phyloP scores from a whole-genome alignment of 768 basidiomycete species.

The Tylopilus cervinicoccineus region DNA sequence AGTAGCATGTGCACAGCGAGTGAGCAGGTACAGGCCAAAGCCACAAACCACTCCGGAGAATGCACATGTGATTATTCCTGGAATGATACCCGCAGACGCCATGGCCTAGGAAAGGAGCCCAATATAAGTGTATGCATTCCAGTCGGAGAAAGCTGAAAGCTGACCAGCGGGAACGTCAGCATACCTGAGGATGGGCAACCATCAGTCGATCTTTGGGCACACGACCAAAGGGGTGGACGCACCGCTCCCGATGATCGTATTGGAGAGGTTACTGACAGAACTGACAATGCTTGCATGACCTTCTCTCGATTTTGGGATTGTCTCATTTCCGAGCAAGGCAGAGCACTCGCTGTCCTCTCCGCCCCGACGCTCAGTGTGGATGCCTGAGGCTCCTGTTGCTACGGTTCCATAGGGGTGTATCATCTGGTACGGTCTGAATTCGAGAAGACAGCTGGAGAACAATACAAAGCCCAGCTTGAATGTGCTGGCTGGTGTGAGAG shows the following conservation, averaged over 20 bases:
- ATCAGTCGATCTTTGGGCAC: background rate
- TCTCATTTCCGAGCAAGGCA: constrained; percentile 51
- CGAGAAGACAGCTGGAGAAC: background rate
- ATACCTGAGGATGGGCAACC: constrained; percentile 49
- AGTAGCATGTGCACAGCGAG: constrained; percentile 74
- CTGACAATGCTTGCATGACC: constrained; percentile 69
- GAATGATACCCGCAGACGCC: constrained; percentile 86
- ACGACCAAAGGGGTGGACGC: constrained; percentile 22
- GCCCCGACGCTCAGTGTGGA: constrained; percentile 2
- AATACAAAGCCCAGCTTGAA: background rate
- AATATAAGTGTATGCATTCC: background rate
- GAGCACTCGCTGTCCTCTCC: constrained; percentile 46
- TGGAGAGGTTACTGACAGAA: constrained; percentile 75
- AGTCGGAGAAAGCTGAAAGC: constrained; percentile 8
- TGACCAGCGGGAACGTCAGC: constrained; percentile 82
- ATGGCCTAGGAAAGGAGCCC: constrained; percentile 54
- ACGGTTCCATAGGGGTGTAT: constrained; percentile 65
- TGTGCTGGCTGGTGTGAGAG: background rate
- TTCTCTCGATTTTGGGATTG: constrained; percentile 35
- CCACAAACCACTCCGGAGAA: constrained; percentile 73
- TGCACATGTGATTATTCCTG: constrained; percentile 84
- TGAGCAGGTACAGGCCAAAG: constrained; percentile 88
- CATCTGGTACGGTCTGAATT: constrained; percentile 51
- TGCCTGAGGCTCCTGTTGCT: constrained; percentile 30
- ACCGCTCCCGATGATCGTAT: constrained; percentile 93